Evolutionary conservation across 179 eudicot genomes (phyloP), one percentile per base, ranked within the genome.

Genomic region (Beta corolliflora): DNA sequence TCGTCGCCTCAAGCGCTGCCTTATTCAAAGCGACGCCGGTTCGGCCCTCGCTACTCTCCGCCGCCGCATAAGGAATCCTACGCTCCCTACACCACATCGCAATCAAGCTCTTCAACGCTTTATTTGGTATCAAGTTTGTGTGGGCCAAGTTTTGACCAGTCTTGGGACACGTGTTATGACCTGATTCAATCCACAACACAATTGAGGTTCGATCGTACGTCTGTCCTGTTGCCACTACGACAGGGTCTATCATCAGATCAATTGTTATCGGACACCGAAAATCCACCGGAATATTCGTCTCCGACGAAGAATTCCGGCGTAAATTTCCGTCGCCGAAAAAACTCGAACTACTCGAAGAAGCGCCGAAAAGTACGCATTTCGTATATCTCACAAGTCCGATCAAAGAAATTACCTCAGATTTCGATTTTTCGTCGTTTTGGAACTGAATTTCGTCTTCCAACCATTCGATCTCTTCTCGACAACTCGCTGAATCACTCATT

Each of bases 81-180:
- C 94, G 88, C 76, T 92, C 92, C 18, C 97, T 88, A 85, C 99
- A 95, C 98, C 98, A 95, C 89, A 88, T 84, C 6, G 90, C 92
- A 56, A 94, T 95, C 89, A 95, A 77, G 56, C 88, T 91, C 85
- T 87, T 89, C 86, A 95, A 82, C 13, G 98, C 95, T n/a, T 77
- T 73, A 75, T 93, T 93, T 0, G 98, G 89, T 5, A 93, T 89
- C 36, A 95, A 82, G 54, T 85, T 83, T 46, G 93, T 84, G 82
- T 91, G 91, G 67, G 83, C 75, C 78, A 95, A 82, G 0, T 83
- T 83, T 79, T 93, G 98, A 69, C 95, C 95, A 1, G 99, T 94
- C 75, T 91, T 94, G 0, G 99, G 99, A 86, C 99, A 95, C 79
- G 95, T 92, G 83, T 86, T 85, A 84, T 90, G 97, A 4, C 98